Conservation (phyloP, 768 basidiomycete species). For the Floccularia luteovirens region DNA sequence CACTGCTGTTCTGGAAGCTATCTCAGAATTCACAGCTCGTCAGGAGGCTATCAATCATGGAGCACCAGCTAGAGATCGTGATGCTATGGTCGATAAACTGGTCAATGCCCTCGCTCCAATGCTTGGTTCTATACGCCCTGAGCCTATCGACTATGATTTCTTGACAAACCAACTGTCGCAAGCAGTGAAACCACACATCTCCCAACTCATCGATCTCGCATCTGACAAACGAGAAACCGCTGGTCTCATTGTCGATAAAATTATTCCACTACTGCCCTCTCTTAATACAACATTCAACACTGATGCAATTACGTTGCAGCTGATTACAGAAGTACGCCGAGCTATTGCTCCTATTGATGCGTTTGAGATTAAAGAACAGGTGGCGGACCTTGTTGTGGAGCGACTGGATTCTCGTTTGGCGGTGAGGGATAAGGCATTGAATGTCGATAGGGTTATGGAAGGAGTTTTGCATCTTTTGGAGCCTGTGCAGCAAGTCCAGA, state of each 20-base stretch:
- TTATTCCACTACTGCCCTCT: slow-evolving; percentile 58
- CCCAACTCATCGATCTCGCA: slow-evolving; percentile 82
- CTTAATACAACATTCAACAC: slow-evolving; percentile 37
- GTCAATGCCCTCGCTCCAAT: slow-evolving; percentile 50
- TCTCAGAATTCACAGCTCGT: slow-evolving; percentile 48
- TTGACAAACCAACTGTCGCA: slow-evolving; percentile 71
- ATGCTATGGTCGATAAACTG: slow-evolving; percentile 55
- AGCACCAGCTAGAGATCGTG: slow-evolving; percentile 44
- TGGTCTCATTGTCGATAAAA: slow-evolving; percentile 65
- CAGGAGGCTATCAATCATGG: slow-evolving; percentile 44
- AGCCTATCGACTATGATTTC: slow-evolving; percentile 71
- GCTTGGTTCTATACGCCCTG: slow-evolving; percentile 51
- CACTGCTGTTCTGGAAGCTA: slow-evolving; percentile 51
- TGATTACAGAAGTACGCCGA: slow-evolving; percentile 63
- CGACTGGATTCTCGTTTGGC: slow-evolving; percentile 75
- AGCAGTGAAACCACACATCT: slow-evolving; percentile 84
- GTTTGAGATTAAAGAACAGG: slow-evolving; percentile 84
- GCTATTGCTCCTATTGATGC: slow-evolving; percentile 74
- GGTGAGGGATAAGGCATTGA: slow-evolving; percentile 67
- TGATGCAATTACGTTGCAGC: slow-evolving; percentile 45
- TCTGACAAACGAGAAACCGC: slow-evolving; percentile 88
- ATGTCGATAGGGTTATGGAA: slow-evolving; percentile 56
- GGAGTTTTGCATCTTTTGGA: slow-evolving; percentile 29
- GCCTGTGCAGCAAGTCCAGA: slow-evolving; percentile 22
- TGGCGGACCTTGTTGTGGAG: slow-evolving; percentile 83